Base-by-base conservation (phyloP, 495 filamentous ascomycete genomes). In the Penicillium fimorum region DNA sequence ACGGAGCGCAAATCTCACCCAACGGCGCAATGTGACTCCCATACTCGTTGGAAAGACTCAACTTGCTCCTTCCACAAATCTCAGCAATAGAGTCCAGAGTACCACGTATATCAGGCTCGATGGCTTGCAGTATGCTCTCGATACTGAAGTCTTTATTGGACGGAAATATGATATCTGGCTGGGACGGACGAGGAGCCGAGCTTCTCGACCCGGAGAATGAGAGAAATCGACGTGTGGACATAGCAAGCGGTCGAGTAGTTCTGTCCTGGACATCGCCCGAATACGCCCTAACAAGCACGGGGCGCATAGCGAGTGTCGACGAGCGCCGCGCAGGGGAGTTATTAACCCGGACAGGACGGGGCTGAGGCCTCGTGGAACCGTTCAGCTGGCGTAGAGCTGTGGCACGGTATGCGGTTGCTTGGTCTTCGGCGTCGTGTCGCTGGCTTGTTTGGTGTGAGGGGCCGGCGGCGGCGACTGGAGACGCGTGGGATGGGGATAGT, bases 31-130 rank as follows among this genome's bases (percentile, higher is more conserved):
- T 78, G 61, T 87, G 84, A 51, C 83, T 84, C 30, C 71, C 78
- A 63, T 87, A 85, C 61, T 86, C 82, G 61, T 86, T 83, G 27
- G 84, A 80, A 40, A 87, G 68, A 61, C 81, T 85, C 54, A 84
- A 67, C 57, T 79, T 81, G 66, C 81, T 86, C 37, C 80, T 74
- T 4, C 84, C 84, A 58, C 80, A 85, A 50, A 87, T 85, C 60
- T 86, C 81, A 18, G 84, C 84, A 54, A 87, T 86, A 5, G 82
- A 80, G 54, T 85, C 78, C 27, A 87, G 71, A 3, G 83, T 83
- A 15, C 62, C 62, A 20, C 76, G 69, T 48, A 85, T 81, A 60
- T 86, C 81, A 3, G 82, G 76, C 51, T 82, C 79, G 50, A 86
- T 82, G 37, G 83, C 81, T 17, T 75, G 72, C 17, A 87, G 75